Percentiles rank a stretch among this genome's conserved stretches.
Conservation (phyloP, 169 alveolate species). For the Eimeria maxima region DNA sequence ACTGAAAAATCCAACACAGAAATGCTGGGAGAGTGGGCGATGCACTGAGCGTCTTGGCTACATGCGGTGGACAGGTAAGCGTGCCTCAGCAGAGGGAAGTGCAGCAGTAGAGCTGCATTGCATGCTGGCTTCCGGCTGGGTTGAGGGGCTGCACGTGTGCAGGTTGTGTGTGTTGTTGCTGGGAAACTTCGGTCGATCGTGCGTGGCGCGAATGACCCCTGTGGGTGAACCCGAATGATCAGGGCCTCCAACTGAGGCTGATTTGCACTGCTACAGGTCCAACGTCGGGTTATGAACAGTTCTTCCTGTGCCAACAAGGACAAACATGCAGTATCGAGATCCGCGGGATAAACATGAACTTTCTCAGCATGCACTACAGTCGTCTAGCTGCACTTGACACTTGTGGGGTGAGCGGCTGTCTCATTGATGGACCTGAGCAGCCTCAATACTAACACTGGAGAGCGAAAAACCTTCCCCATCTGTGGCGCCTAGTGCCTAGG, state of each 20-base stretch:
- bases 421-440: not conserved
- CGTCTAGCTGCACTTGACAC: constrained; percentile 64
- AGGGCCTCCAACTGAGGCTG: not conserved
- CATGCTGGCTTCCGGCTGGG: not conserved
- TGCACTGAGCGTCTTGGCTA: constrained; percentile 62
- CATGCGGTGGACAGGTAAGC: constrained; percentile 70
- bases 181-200: not conserved
- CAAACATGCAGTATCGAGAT: constrained; percentile 9
- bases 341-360: constrained; percentile 49
- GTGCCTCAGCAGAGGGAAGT: not conserved
- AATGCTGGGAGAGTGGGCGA: constrained; percentile 58
- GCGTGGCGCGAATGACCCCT: not conserved
- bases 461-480: not conserved
- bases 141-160: not conserved
- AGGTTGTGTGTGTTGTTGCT: not conserved
- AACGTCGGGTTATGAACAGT: constrained; percentile 15
- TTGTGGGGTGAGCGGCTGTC: constrained; percentile 56
- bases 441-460: not conserved
- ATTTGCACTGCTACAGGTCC: constrained; percentile 25
- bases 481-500: not conserved
- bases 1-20: not conserved
- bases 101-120: not conserved
- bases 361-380: constrained; percentile 64
- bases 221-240: not conserved
- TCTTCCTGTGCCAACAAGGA: constrained; percentile 2